A percentile compares a stretch with the other conserved stretches of the same genome.
Conservation (phyloP, 176 grass and related monocot genomes). For the Aegilops speltoides region DNA sequence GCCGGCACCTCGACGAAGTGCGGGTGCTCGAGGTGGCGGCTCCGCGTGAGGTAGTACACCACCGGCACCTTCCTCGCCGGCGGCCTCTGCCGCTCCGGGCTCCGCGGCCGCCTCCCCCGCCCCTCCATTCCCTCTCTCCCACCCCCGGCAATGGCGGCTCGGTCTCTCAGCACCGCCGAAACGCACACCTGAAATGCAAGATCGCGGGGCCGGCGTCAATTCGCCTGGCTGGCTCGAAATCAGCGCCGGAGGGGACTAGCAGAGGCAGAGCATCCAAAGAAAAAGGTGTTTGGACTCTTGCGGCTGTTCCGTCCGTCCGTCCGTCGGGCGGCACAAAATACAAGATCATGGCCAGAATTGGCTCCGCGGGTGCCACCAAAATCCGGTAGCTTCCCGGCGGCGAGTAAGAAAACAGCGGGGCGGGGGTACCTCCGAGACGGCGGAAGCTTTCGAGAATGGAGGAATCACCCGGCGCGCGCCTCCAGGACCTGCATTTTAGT, state of each 20-base stretch:
- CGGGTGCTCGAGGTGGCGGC: conserved; percentile 94
- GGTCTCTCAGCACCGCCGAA: too few species aligned
- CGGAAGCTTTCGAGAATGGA: neutral
- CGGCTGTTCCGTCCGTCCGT: neutral
- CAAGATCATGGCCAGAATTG: conserved; percentile 30
- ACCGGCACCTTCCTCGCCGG: conserved; percentile 63
- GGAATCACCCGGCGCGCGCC: conserved; percentile 1
- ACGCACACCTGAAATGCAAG: neutral
- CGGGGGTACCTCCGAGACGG: conserved; percentile 3
- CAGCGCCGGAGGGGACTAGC: neutral
- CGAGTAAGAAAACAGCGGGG: neutral
- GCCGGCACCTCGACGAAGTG: conserved; percentile 96
- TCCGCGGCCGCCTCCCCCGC: conserved; percentile 41
- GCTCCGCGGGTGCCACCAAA: conserved; percentile 14
- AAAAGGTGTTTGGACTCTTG: neutral
- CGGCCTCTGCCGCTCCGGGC: conserved; percentile 38
- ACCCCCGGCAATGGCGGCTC: neutral
- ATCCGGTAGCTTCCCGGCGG: neutral
- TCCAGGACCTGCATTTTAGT: conserved; percentile 18
- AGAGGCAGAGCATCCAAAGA: neutral
- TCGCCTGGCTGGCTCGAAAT: neutral
- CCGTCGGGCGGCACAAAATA: conserved; percentile 33
- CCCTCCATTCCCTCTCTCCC: conserved; percentile 24
- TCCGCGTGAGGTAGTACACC: conserved; percentile 96
- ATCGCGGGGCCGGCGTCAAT: neutral